These are phyloP conservation scores for Colletotrichum viniferum DNA, from an alignment of 2,329 filamentous ascomycete genomes.

Conservation along the genomic window DNA sequence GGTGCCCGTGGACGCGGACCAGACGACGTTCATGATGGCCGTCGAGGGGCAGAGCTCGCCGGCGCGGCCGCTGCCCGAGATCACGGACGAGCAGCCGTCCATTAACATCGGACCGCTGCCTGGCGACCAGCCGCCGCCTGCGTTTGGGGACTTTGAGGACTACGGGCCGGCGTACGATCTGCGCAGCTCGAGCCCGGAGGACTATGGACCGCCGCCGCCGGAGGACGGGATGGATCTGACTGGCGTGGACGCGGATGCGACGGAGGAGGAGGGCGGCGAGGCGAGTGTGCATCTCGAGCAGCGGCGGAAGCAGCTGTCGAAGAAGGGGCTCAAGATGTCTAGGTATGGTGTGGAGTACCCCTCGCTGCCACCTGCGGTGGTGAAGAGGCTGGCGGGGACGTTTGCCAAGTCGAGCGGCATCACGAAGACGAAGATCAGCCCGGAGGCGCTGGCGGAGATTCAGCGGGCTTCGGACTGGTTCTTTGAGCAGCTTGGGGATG, in stretches of 20 bases:
- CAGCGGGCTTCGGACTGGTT: slow-evolving; percentile 88
- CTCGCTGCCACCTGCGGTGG: slow-evolving; percentile 72
- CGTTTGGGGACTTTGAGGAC: background rate
- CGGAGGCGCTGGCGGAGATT: slow-evolving; percentile 76
- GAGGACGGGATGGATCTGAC: background rate
- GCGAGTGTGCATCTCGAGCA: slow-evolving; percentile 19
- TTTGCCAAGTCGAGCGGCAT: slow-evolving; percentile 71
- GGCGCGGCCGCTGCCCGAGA: slow-evolving; percentile 12
- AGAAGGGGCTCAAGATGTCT: slow-evolving; percentile 63
- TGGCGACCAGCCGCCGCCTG: slow-evolving; percentile 24
- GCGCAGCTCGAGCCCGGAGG: slow-evolving; percentile 31
- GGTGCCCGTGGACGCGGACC: slow-evolving; percentile 51
- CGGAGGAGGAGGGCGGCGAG: slow-evolving; percentile 17
- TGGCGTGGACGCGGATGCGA: slow-evolving; percentile 20
- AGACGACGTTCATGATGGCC: slow-evolving; percentile 56
- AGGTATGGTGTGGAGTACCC: slow-evolving; percentile 77
- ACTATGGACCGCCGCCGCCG: slow-evolving; percentile 47
- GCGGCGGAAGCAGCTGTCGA: slow-evolving; percentile 37
- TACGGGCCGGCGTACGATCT: background rate
- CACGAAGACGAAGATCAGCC: slow-evolving; percentile 71
- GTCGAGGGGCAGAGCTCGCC: slow-evolving; percentile 29
- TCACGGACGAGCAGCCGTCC: slow-evolving; percentile 23
- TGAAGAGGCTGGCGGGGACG: slow-evolving; percentile 75
- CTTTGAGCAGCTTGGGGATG: slow-evolving; percentile 85
- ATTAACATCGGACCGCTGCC: background rate